Evolutionary conservation across 768 basidiomycete genomes (phyloP).

Genomic region (Lactarius hatsudake): DNA sequence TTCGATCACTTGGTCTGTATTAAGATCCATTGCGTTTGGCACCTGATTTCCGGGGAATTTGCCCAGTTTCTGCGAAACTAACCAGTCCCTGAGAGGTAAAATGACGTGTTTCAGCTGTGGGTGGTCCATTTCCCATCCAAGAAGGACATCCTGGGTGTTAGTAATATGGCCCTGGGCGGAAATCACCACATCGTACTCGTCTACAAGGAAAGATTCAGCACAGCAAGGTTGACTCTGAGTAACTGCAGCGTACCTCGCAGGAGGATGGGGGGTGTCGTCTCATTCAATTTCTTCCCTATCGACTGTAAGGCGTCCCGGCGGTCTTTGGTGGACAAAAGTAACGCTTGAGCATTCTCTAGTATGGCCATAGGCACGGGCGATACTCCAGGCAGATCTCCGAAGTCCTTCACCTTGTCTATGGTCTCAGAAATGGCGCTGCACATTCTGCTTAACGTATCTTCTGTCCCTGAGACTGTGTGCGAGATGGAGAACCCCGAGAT

Average conservation of each 20-base stretch:
- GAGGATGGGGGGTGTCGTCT: conserved; percentile 7
- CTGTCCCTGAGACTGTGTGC: not conserved
- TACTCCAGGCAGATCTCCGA: conserved; percentile 11
- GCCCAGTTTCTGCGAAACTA: conserved; percentile 22
- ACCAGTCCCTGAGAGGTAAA: conserved; percentile 35
- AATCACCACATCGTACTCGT: conserved; percentile 15
- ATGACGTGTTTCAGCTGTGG: conserved; percentile 35
- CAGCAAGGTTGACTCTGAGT: not conserved
- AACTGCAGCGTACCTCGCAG: conserved; percentile 13
- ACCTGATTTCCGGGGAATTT: not conserved
- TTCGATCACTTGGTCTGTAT: conserved; percentile 51
- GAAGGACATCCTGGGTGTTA: conserved; percentile 5
- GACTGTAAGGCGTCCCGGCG: not conserved
- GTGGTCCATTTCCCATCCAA: conserved; percentile 21
- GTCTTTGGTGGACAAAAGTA: conserved; percentile 15
- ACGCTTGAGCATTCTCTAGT: conserved; percentile 7
- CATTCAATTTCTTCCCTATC: not conserved
- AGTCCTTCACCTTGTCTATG: conserved; percentile 17
- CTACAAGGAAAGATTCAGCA: conserved; percentile 8
- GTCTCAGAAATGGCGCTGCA: conserved; percentile 20
- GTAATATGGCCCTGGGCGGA: conserved; percentile 14
- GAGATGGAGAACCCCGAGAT: conserved; percentile 1
- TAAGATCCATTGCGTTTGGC: conserved; percentile 22
- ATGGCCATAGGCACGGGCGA: conserved; percentile 5
- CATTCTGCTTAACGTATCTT: conserved; percentile 15